These are phyloP conservation scores for Fusarium concolor DNA, from an alignment of 2,329 filamentous ascomycete genomes.

Conservation along the genomic window DNA sequence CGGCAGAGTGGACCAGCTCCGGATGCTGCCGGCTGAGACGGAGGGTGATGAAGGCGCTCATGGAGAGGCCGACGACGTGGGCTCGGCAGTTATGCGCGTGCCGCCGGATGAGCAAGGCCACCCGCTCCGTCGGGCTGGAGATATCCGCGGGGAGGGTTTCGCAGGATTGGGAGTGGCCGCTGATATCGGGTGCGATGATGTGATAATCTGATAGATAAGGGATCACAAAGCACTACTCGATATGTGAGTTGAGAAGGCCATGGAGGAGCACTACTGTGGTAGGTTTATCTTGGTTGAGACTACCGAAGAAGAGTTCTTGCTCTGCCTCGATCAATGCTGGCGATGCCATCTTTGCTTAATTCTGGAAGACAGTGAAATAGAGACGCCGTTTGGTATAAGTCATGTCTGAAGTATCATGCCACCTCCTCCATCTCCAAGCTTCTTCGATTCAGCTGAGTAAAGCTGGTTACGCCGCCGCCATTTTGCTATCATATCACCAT, in stretches of 20 bases:
- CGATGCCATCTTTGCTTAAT: slow-evolving; percentile 10
- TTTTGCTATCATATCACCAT: slow-evolving; percentile 4
- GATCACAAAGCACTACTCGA: slow-evolving; percentile 52
- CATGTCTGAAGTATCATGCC: background rate
- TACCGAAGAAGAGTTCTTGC: slow-evolving; percentile 45
- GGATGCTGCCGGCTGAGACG: slow-evolving; percentile 51
- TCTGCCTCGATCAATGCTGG: background rate
- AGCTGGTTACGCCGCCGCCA: background rate
- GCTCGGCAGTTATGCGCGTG: slow-evolving; percentile 52
- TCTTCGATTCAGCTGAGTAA: background rate
- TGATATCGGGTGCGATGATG: slow-evolving; percentile 55
- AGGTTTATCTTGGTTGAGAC: slow-evolving; percentile 46
- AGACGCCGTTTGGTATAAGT: background rate
- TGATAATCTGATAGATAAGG: slow-evolving; percentile 53
- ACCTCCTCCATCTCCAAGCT: background rate
- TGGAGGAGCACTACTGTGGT: slow-evolving; percentile 51
- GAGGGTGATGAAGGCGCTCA: slow-evolving; percentile 53
- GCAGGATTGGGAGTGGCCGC: slow-evolving; percentile 53
- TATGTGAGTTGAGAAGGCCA: slow-evolving; percentile 48
- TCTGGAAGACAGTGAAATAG: background rate
- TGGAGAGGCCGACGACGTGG: slow-evolving; percentile 56
- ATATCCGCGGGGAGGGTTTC: slow-evolving; percentile 50
- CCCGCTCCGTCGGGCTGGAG: slow-evolving; percentile 46
- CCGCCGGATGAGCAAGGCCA: slow-evolving; percentile 52
- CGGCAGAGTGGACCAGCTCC: slow-evolving; percentile 51